Conservation (phyloP, 2,329 filamentous ascomycete genomes). For the Dactylellina drechsleri region DNA sequence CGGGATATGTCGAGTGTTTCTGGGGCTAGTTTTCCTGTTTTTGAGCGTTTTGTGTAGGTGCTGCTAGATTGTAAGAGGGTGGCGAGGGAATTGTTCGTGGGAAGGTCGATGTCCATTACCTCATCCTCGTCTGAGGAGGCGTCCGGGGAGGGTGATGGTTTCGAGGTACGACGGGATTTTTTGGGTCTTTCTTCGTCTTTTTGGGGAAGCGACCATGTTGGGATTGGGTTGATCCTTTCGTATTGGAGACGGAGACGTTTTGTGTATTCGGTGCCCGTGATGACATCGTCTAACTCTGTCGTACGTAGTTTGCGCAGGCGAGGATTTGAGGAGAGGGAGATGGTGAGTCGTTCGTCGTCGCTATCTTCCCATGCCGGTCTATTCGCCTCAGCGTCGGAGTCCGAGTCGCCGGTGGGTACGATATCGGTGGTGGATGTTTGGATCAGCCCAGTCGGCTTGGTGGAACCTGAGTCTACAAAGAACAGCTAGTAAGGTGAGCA, state of each 20-base stretch:
- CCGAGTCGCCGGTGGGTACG: constrained; percentile 62
- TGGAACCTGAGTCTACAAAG: constrained; percentile 77
- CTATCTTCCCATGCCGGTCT: constrained; percentile 88
- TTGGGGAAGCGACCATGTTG: constrained; percentile 69
- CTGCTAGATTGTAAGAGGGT: constrained; percentile 79
- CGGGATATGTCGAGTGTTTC: constrained; percentile 91
- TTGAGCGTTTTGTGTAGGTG: constrained; percentile 70
- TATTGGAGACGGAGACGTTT: constrained; percentile 82
- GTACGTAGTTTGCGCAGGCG: constrained; percentile 83
- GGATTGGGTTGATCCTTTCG: constrained; percentile 70
- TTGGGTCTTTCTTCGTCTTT: constrained; percentile 63
- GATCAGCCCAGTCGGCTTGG: constrained; percentile 58
- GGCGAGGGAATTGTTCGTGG: constrained; percentile 64
- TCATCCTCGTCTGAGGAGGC: constrained; percentile 66
- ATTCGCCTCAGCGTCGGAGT: constrained; percentile 55
- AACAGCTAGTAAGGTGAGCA: constrained; percentile 69
- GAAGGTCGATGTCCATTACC: constrained; percentile 61
- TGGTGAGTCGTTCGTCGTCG: constrained; percentile 85
- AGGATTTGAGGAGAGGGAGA: constrained; percentile 81
- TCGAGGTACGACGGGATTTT: constrained; percentile 63
- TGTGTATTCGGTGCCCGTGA: constrained; percentile 87
- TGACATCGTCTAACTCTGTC: constrained; percentile 83
- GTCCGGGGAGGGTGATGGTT: constrained; percentile 39
- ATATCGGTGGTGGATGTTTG: constrained; percentile 59
- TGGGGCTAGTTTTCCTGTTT: constrained; percentile 78